These are phyloP conservation scores for Russula compacta DNA, from an alignment of 768 basidiomycete genomes.

Conservation along the genomic window DNA sequence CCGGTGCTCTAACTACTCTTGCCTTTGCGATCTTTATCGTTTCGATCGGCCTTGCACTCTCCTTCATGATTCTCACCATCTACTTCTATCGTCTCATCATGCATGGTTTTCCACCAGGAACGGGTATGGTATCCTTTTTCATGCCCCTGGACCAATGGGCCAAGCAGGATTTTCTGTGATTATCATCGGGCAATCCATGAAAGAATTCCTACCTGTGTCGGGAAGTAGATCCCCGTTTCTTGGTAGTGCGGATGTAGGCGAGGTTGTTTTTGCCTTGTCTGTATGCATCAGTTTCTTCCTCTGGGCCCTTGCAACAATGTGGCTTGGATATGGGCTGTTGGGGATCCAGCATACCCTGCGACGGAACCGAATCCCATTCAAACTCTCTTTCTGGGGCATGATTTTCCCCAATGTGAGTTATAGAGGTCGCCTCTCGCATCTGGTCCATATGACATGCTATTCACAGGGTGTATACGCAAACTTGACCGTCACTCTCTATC, in stretches of 20 bases:
- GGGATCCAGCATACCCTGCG: constrained; percentile 37
- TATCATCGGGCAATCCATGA: constrained; percentile 44
- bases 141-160: constrained; percentile 64
- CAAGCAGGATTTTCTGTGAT: constrained; percentile 55
- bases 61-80: constrained; percentile 57
- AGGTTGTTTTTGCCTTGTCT: constrained; percentile 38
- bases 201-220: constrained; percentile 29
- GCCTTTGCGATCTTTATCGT: constrained; percentile 47
- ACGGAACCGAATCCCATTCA: constrained; percentile 39
- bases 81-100: constrained; percentile 54
- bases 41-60: constrained; percentile 45
- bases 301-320: constrained; percentile 58
- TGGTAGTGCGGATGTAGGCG: constrained; percentile 27
- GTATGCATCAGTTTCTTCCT: constrained; percentile 42
- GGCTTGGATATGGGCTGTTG: constrained; percentile 48
- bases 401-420: constrained; percentile 62
- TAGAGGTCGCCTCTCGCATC: background rate
- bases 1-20: constrained; percentile 46
- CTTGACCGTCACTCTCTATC: constrained; percentile 45
- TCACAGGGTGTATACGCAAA: constrained; percentile 59
- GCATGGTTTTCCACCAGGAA: constrained; percentile 43
- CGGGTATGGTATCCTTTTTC: constrained; percentile 48
- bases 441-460: background rate
- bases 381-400: constrained; percentile 54
- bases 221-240: constrained; percentile 32